These are phyloP conservation scores for Cavenderia fasciculata DNA, from an alignment of 78 protist species.

Conservation along the genomic window DNA sequence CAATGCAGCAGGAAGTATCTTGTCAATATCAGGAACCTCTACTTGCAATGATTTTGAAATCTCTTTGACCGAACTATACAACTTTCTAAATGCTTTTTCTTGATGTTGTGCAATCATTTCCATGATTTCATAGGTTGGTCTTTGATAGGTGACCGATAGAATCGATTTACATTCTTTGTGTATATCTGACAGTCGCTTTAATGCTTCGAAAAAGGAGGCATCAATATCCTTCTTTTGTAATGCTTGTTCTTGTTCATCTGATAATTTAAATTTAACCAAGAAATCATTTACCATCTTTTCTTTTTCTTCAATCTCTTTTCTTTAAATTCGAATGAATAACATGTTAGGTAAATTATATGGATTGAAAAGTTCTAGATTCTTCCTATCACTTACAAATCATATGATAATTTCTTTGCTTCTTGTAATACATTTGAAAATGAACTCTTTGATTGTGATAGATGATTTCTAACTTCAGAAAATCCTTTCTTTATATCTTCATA, in stretches of 20 bases:
- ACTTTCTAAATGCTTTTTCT: slow-evolving; percentile 60
- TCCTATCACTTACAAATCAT: neutral
- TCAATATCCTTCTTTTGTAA: slow-evolving; percentile 36
- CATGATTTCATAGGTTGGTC: slow-evolving; percentile 63
- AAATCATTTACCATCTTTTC: slow-evolving; percentile 4
- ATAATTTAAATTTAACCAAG: slow-evolving; percentile 27
- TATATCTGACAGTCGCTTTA: slow-evolving; percentile 47
- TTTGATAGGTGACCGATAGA: slow-evolving; percentile 31
- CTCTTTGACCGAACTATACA: slow-evolving; percentile 55
- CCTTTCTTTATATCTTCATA: slow-evolving; percentile 38
- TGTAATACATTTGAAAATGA: slow-evolving; percentile 16
- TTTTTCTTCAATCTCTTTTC: slow-evolving; percentile 40
- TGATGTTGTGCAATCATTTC: slow-evolving; percentile 38
- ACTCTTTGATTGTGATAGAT: slow-evolving; percentile 6
- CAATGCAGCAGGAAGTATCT: slow-evolving; percentile 10
- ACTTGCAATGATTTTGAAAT: slow-evolving; percentile 7
- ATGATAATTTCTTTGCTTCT: slow-evolving; percentile 12
- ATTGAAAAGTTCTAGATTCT: neutral
- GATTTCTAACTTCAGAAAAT: slow-evolving; percentile 41
- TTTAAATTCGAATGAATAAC: neutral
- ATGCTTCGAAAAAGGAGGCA: slow-evolving; percentile 5
- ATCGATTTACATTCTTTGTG: slow-evolving; percentile 48
- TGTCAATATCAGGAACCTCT: neutral
- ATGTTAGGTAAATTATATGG: neutral
- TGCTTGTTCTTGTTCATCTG: slow-evolving; percentile 21